phyloP scores from a whole-genome alignment of 192 early-diverging fungal species.

The Umbelopsis sp. region DNA sequence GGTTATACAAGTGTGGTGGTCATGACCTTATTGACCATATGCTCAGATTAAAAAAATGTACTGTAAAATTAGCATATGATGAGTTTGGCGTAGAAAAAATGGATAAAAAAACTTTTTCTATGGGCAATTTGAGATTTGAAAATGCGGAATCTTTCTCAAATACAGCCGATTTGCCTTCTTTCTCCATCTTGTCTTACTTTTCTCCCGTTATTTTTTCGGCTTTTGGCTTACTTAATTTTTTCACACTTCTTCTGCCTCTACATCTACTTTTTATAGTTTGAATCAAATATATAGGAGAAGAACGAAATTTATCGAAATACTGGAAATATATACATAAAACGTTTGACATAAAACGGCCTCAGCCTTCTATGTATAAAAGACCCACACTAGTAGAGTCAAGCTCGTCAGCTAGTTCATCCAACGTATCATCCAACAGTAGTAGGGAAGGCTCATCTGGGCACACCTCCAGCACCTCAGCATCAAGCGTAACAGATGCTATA shows the following conservation, averaged over 20 bases:
- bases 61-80: background rate
- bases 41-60: background rate
- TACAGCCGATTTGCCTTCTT: background rate
- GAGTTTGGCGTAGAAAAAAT: constrained; percentile 19
- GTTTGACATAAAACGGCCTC: no score
- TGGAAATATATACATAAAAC: no score
- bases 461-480: constrained; percentile 5
- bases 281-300: background rate
- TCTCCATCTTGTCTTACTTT: constrained; percentile 18
- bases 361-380: background rate
- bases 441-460: constrained; percentile 14
- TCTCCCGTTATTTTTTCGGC: constrained; percentile 5
- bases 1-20: no score
- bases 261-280: background rate
- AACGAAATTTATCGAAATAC: no score
- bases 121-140: constrained; percentile 15
- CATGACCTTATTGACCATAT: no score
- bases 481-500: background rate
- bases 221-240: constrained; percentile 1
- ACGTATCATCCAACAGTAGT: constrained; percentile 7
- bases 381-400: background rate
- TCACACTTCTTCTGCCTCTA: background rate
- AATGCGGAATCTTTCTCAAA: constrained; percentile 12
- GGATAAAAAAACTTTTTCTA: background rate
- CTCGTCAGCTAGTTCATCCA: background rate